These are phyloP conservation scores for Boletus subparvulus DNA, from an alignment of 768 basidiomycete species.

Conservation along the genomic window DNA sequence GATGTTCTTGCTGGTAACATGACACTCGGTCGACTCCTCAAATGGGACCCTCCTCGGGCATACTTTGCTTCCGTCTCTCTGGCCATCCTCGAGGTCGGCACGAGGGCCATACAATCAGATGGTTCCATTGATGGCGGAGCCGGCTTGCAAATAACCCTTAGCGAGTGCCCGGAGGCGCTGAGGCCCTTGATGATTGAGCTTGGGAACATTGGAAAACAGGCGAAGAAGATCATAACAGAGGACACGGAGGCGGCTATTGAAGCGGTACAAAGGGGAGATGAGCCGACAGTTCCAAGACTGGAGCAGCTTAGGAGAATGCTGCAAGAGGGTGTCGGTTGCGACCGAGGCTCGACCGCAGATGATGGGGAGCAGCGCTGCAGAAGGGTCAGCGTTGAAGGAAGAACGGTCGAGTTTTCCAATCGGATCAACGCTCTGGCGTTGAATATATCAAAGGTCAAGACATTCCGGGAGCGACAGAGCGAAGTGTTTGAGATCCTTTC, in stretches of 20 bases:
- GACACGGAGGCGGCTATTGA: constrained; percentile 56
- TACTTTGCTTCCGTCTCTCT: constrained; percentile 77
- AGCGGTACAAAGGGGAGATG: constrained; percentile 32
- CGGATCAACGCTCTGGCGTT: constrained; percentile 73
- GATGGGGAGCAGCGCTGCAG: constrained; percentile 29
- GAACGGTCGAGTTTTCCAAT: constrained; percentile 72
- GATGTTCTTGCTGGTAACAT: constrained; percentile 61
- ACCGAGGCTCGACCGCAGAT: constrained; percentile 6
- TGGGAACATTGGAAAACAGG: constrained; percentile 50
- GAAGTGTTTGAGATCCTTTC: constrained; percentile 62
- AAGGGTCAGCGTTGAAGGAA: constrained; percentile 57
- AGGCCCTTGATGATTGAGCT: constrained; percentile 73
- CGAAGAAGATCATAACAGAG: constrained; percentile 47
- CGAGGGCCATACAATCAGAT: constrained; percentile 44
- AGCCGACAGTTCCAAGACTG: constrained; percentile 44
- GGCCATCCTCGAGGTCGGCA: constrained; percentile 70
- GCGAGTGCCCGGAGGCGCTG: constrained; percentile 60
- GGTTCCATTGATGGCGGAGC: constrained; percentile 51
- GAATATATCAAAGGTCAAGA: constrained; percentile 63
- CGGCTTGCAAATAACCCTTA: constrained; percentile 54
- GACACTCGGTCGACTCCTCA: constrained; percentile 54
- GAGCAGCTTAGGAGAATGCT: constrained; percentile 60
- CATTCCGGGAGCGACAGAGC: constrained; percentile 71
- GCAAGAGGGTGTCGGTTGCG: constrained; percentile 55
- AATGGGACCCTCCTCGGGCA: constrained; percentile 64